Evolutionary conservation across 192 early-diverging fungal genomes (phyloP), one percentile per base, ranked within the genome.

Genomic region (Cladochytrium replicatum): DNA sequence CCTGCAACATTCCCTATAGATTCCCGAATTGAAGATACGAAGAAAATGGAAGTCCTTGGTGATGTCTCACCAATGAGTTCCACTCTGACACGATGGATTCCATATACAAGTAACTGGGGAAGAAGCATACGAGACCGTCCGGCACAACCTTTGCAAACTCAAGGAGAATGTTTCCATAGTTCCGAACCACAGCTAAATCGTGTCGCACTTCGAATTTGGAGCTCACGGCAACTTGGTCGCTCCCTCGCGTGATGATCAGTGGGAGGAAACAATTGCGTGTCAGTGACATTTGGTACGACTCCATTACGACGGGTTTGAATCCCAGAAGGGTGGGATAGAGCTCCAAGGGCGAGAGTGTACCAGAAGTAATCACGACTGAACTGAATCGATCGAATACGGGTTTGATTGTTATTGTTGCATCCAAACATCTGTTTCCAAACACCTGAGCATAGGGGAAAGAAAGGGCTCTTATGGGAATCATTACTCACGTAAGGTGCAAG

Each of bases 21-120:
- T 17, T 5, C 7, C n/a, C n/a, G 24, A 22, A 28, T 8, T 9
- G 6, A 6, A 24, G 24, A 59, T 6, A 19, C 26, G 13, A 7
- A 6, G 23, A 32, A 44, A 11, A 43, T n/a, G 1, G 19, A 29
- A 31, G 27, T 32, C 32, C 17, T n/a, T 8, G 22, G 42, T 32
- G 30, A n/a, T 15, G 25, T 24, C 52, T 50, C 72, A 87, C 86
- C 77, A 97, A 85, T 19, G 93, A 91, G 57, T 97, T 90, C 97
- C 97, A 99, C 70, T 89, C 91, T 6, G 91, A 76, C 1, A 99
- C 92, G 52, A 99, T 99, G 7, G 80, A 83, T 64, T 99, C 97
- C 91, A 99, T 92, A 64, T 97, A 99, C 38, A 97, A 68, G 66
- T 99, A 99, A 49, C 85, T 88, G 1, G 97, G 97, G 69, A 99